phyloP scores from a whole-genome alignment of 2,329 filamentous ascomycete genomes.

The Rhinocladiella similis region DNA sequence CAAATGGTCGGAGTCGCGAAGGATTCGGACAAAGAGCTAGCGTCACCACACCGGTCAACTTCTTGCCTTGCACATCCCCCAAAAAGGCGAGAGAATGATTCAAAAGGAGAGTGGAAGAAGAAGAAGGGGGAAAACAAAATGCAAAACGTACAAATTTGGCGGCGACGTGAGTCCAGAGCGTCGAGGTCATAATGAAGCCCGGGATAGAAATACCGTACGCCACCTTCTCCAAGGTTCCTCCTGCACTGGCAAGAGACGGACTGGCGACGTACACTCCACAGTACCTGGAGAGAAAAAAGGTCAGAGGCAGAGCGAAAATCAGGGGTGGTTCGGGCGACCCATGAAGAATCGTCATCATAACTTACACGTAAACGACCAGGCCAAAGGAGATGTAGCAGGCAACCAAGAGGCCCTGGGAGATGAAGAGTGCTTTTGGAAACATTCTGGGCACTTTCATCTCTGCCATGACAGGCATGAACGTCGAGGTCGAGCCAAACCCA shows the following conservation, averaged over 20 bases:
- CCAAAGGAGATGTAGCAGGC: slow-evolving; percentile 41
- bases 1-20: slow-evolving; percentile 52
- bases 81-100: no score
- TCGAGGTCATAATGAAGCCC: slow-evolving; percentile 31
- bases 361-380: slow-evolving; percentile 41
- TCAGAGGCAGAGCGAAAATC: no score
- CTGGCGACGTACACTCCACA: slow-evolving; percentile 50
- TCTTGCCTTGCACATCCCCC: no score
- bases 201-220: slow-evolving; percentile 43
- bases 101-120: no score
- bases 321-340: no score
- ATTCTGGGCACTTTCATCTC: slow-evolving; percentile 40
- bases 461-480: slow-evolving; percentile 39
- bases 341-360: background rate
- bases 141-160: slow-evolving; percentile 40
- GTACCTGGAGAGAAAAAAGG: slow-evolving; percentile 33
- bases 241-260: slow-evolving; percentile 50
- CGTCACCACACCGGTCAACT: no score
- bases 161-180: slow-evolving; percentile 40
- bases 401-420: slow-evolving; percentile 35
- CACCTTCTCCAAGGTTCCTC: slow-evolving; percentile 43
- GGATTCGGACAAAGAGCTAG: slow-evolving; percentile 58
- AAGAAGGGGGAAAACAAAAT: no score
- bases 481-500: slow-evolving; percentile 28
- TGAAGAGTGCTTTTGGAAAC: slow-evolving; percentile 37